These are phyloP conservation scores for Xylariaceae sp. DNA, from an alignment of 2,329 filamentous ascomycete species.

Conservation along the genomic window DNA sequence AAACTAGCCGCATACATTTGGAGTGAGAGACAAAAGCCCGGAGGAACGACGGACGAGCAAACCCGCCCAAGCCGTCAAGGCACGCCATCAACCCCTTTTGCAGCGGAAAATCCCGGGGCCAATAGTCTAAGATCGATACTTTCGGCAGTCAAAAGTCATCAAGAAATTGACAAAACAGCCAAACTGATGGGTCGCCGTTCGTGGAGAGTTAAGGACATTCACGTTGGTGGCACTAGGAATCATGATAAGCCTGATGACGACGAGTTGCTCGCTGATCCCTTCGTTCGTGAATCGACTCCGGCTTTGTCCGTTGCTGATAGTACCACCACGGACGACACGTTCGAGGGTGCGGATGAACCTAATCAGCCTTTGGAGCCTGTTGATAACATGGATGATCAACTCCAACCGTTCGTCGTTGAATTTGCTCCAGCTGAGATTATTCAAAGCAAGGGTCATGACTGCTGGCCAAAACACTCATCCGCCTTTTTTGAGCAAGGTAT, in stretches of 20 bases:
- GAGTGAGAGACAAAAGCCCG: slow-evolving; percentile 22
- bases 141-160: slow-evolving; percentile 18
- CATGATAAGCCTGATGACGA: neutral
- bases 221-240: neutral
- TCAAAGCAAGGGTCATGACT: slow-evolving; percentile 2
- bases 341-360: slow-evolving; percentile 12
- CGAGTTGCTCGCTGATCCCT: neutral
- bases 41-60: slow-evolving; percentile 20
- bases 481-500: slow-evolving; percentile 15
- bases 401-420: neutral
- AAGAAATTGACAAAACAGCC: slow-evolving; percentile 16
- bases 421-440: slow-evolving; percentile 8
- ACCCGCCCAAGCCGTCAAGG: slow-evolving; percentile 21
- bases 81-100: slow-evolving; percentile 11
- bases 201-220: neutral
- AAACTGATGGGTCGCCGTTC: slow-evolving; percentile 9
- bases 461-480: slow-evolving; percentile 12
- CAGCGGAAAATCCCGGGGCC: too few species aligned
- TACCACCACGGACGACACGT: slow-evolving; percentile 15
- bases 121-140: slow-evolving; percentile 17
- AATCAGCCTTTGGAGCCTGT: slow-evolving; percentile 5
- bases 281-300: neutral
- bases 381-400: slow-evolving; percentile 5
- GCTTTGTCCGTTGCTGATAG: slow-evolving; percentile 12
- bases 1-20: slow-evolving; percentile 27